Evolutionary conservation across 192 early-diverging fungal genomes (phyloP), one percentile per base, ranked within the genome.

Genomic region (Backusella morwellensis): DNA sequence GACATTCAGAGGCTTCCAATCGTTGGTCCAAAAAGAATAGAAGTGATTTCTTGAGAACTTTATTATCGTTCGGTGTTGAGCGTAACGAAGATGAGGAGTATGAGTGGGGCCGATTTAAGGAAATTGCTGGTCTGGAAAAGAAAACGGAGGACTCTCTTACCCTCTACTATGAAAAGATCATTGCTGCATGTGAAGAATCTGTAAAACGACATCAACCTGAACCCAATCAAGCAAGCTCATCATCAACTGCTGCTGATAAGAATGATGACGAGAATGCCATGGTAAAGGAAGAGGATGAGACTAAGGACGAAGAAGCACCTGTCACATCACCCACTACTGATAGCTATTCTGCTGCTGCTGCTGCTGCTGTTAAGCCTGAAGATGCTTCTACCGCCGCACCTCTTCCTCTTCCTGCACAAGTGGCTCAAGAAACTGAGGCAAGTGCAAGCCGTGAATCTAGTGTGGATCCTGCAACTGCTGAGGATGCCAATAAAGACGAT

Each of bases 91-190:
- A 73, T 47, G 82, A 84, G 36, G 74, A 80, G 6, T 76, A 34
- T 56, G 63, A 66, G 4, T 96, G 94, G 94, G 82, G 80, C 1
- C 81, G 86, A 3, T 95, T 96, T 84, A 92, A 90, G 66, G 89
- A 91, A 56, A 78, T 95, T 14, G 81, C 92, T 41, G 88, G 90
- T 40, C 70, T 96, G 34, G 74, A 78, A 14, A 85, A 86, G 54
- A 93, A 94, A 81, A 79, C 91, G 5, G 89, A 90, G 68, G 91
- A 93, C 23, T 87, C 87, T 4, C 81, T 96, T 69, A 90, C 92
- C 52, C 81, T 81, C 8, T 90, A 93, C 77, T 91, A 86, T 69
- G 70, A 85, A 34, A 87, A 91, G 38, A 79, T 93, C 1, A 83
- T 93, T 67, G 67, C 67, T 36, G 78, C 86, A 21, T 94, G 90